Evolutionary conservation across 306 rosid species (phyloP), one percentile per base, ranked within the genome.

Genomic region (Leucaena leucocephala): DNA sequence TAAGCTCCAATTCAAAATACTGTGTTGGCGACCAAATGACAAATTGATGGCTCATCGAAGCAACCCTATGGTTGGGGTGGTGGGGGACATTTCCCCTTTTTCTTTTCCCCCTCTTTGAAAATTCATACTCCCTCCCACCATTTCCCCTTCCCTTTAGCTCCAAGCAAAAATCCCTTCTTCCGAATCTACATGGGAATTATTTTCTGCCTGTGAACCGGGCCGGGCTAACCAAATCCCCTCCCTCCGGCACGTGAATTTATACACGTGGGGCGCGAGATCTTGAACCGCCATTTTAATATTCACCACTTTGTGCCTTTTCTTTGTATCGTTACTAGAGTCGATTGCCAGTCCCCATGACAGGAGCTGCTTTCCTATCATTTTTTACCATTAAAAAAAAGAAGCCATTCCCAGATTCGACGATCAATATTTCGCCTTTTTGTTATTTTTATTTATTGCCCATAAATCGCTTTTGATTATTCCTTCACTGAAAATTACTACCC

Each of bases 51-150:
- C 76, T 75, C 71, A 79, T 52, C 54, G 69, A 83, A 85, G 85
- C 87, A 85, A 86, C 90, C 75, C 67, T 66, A 8, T 63, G 87
- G 93, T 86, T 80, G 92, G 93, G 90, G 86, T 70, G 86, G 82
- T 85, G 78, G 97, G 92, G 86, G 82, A 86, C 97, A 91, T 76
- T 69, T 81, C 43, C 21, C 84, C 22, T 85, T 79, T 76, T 66
- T 80, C 48, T 21, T 49, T 59, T 73, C 75, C 66, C 57, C 54
- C 71, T 48, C 45, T 46, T 82, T 75, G 76, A 79, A 78, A 57
- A 76, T 76, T 19, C 39, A 43, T 78, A 5, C 27, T 71, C 49
- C 33, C 76, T 75, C 72, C 72, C 61, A 22, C 43, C 68, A 54
- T 55, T 14, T 82, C n/a, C 21, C 74, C 82, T 27, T 84, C 82